Evolutionary conservation across 75 land plant species (phyloP).

Genomic region (Cupressus sempervirens): DNA sequence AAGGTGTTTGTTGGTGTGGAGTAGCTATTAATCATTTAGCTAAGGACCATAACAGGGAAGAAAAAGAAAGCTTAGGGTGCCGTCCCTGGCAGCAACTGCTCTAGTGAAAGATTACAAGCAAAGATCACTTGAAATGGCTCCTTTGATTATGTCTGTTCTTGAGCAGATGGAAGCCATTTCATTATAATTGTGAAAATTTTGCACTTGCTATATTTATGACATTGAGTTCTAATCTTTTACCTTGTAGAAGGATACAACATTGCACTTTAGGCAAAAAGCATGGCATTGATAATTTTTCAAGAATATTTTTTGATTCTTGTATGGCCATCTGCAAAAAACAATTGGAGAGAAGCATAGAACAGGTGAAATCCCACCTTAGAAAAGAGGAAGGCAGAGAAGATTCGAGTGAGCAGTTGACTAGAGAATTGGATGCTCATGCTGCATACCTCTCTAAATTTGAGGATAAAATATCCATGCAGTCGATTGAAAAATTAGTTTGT

Average conservation of each 20-base stretch:
- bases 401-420: constrained; percentile 1
- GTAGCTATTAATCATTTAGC: constrained; percentile 66
- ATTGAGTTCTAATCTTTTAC: not conserved
- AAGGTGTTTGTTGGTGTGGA: constrained; percentile 85
- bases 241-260: not conserved
- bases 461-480: not conserved
- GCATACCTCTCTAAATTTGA: constrained; percentile 11
- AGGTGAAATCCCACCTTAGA: constrained; percentile 22
- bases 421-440: not conserved
- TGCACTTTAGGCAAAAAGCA: not conserved
- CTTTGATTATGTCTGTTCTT: constrained; percentile 46
- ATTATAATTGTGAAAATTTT: constrained; percentile 6
- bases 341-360: constrained; percentile 29
- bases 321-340: not conserved
- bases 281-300: not conserved
- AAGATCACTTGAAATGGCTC: constrained; percentile 53
- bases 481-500: not conserved
- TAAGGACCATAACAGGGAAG: constrained; percentile 73
- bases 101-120: constrained; percentile 67
- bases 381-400: constrained; percentile 18
- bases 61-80: constrained; percentile 72
- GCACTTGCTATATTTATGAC: not conserved
- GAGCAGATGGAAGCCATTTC: constrained; percentile 55
- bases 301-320: not conserved
- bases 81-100: constrained; percentile 62